phyloP scores from a whole-genome alignment of 2,329 filamentous ascomycete species.

The Aspergillus sp. region DNA sequence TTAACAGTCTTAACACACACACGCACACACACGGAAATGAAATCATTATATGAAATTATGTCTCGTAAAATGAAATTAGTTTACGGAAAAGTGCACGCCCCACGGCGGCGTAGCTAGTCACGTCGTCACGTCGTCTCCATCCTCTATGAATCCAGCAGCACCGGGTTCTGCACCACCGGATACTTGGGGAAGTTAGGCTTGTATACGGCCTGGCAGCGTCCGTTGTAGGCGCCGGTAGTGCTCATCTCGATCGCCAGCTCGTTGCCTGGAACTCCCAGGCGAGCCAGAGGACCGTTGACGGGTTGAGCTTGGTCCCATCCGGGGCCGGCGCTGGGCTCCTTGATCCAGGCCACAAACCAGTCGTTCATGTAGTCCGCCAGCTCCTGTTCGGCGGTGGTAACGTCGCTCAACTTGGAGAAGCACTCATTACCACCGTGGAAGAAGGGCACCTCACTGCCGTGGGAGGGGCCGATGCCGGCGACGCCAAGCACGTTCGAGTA shows the following conservation, averaged over 20 bases:
- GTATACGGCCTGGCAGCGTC: constrained; percentile 24
- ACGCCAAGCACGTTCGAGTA: constrained; percentile 24
- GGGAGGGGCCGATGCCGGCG: constrained; percentile 19
- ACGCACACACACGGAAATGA: not conserved
- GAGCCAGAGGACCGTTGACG: constrained; percentile 20
- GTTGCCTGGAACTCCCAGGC: constrained; percentile 22
- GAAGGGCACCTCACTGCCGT: constrained; percentile 27
- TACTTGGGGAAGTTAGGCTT: constrained; percentile 23
- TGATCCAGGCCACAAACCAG: constrained; percentile 28
- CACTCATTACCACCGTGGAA: constrained; percentile 29
- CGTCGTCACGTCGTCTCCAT: not conserved
- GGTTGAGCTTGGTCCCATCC: constrained; percentile 21
- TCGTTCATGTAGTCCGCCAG: constrained; percentile 25
- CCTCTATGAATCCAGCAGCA: constrained; percentile 11
- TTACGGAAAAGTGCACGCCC: not conserved
- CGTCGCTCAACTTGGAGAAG: constrained; percentile 19
- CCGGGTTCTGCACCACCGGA: constrained; percentile 23
- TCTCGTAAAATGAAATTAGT: not conserved
- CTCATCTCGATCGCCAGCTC: constrained; percentile 20
- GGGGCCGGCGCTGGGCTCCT: constrained; percentile 22
- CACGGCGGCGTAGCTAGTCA: not conserved
- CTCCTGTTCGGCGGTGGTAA: constrained; percentile 20
- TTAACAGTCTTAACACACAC: not conserved
- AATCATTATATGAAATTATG: not conserved
- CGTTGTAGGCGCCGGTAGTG: constrained; percentile 23